These are phyloP conservation scores for Amanita jacksonii DNA, from an alignment of 768 basidiomycete species.

Conservation along the genomic window DNA sequence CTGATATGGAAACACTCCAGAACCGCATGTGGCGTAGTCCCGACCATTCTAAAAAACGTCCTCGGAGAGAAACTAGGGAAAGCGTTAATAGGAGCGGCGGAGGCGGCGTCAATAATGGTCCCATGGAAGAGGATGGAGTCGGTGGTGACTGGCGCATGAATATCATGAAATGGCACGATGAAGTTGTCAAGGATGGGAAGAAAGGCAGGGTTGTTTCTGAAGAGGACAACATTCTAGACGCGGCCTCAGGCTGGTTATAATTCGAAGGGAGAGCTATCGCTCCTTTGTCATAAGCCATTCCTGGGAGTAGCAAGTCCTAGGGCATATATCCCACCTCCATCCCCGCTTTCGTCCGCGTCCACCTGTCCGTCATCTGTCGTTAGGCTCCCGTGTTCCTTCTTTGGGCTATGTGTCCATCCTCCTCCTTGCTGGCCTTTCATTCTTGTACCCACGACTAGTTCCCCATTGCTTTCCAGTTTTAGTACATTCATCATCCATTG, in stretches of 20 bases:
- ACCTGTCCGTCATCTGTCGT: neutral
- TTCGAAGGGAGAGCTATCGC: slow-evolving; percentile 2
- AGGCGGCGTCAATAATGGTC: slow-evolving; percentile 9
- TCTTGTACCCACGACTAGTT: neutral
- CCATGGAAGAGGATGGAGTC: slow-evolving; percentile 7
- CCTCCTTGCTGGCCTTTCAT: neutral
- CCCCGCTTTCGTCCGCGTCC: neutral
- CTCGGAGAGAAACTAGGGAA: too few species aligned
- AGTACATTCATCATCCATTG: too few species aligned
- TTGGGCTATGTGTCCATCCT: neutral
- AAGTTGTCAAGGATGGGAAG: slow-evolving; percentile 6
- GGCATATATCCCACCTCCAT: slow-evolving; percentile 4
- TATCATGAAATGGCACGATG: slow-evolving; percentile 8
- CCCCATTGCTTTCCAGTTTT: neutral
- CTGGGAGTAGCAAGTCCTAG: slow-evolving; percentile 1
- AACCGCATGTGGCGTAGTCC: slow-evolving; percentile 9
- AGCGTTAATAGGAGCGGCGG: neutral
- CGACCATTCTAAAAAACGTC: neutral
- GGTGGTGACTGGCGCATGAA: slow-evolving; percentile 6
- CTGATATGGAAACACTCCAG: slow-evolving; percentile 5
- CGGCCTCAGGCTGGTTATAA: neutral
- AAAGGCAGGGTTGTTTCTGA: slow-evolving; percentile 5
- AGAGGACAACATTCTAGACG: neutral
- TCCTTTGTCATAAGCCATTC: neutral
- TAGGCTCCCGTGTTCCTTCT: neutral